These are phyloP conservation scores for Sodiomyces alkalinus DNA, from an alignment of 2,329 filamentous ascomycete genomes.

Conservation along the genomic window DNA sequence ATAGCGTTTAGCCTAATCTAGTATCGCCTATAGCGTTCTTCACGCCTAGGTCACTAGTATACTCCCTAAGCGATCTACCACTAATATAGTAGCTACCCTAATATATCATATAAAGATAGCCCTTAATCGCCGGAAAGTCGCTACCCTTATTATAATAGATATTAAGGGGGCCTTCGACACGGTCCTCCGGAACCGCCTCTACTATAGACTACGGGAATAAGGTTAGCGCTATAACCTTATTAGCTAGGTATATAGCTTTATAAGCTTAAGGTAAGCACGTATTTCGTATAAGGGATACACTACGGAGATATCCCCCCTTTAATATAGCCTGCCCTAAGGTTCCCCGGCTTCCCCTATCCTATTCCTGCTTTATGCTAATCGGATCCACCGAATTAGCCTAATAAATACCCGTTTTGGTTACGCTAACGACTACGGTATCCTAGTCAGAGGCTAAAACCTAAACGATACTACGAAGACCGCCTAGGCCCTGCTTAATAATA, in stretches of 20 bases:
- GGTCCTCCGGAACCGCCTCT: slow-evolving; percentile 8
- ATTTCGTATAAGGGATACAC: not conserved
- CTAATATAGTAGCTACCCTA: slow-evolving; percentile 8
- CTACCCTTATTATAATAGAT: slow-evolving; percentile 7
- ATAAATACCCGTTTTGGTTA: slow-evolving; percentile 7
- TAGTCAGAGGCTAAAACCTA: slow-evolving; percentile 4
- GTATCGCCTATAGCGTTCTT: slow-evolving; percentile 9
- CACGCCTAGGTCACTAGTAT: slow-evolving; percentile 9
- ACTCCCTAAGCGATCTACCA: slow-evolving; percentile 9
- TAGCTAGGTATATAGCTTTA: slow-evolving; percentile 7
- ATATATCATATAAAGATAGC: slow-evolving; percentile 10
- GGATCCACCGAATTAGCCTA: slow-evolving; percentile 4
- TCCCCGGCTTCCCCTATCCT: slow-evolving; percentile 9
- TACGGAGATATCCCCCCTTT: slow-evolving; percentile 1
- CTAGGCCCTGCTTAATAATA: slow-evolving; percentile 3
- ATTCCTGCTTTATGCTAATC: slow-evolving; percentile 8
- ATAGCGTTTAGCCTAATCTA: slow-evolving; percentile 8
- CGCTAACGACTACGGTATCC: slow-evolving; percentile 8
- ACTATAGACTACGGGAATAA: slow-evolving; percentile 6
- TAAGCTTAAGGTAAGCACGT: slow-evolving; percentile 4
- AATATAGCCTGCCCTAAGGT: slow-evolving; percentile 5
- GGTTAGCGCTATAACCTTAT: slow-evolving; percentile 6
- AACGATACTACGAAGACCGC: slow-evolving; percentile 5
- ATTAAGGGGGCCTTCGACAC: slow-evolving; percentile 9
- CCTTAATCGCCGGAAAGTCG: slow-evolving; percentile 4